phyloP scores from a whole-genome alignment of 106 monocot genomes.

The Acorus gramineus region DNA sequence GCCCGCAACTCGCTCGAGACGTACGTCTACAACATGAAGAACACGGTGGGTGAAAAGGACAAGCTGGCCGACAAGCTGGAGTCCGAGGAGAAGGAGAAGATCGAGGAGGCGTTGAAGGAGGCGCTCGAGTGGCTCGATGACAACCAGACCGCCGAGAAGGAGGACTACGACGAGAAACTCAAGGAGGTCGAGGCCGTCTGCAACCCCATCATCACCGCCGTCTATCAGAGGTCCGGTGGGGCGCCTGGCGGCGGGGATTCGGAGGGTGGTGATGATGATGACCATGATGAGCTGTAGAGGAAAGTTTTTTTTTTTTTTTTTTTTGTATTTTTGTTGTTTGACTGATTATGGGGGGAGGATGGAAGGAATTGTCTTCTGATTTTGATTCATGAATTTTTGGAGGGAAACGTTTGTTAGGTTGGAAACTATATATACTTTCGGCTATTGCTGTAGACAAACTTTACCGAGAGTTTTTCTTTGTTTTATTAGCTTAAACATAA shows the following conservation, averaged over 20 bases:
- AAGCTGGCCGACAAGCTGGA: constrained; percentile 44
- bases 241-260: constrained; percentile 21
- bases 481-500: no score
- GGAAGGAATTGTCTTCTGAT: no score
- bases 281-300: constrained; percentile 40
- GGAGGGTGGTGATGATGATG: constrained; percentile 17
- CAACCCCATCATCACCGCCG: constrained; percentile 34
- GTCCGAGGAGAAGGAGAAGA: constrained; percentile 50
- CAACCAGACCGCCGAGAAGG: constrained; percentile 43
- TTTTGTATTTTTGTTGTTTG: no score
- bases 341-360: no score
- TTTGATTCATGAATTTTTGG: no score
- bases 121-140: constrained; percentile 47
- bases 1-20: constrained; percentile 44
- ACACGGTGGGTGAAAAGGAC: constrained; percentile 41
- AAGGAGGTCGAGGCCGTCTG: constrained; percentile 49
- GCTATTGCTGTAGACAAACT: no score
- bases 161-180: constrained; percentile 47
- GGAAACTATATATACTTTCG: no score
- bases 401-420: no score
- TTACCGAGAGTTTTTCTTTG: no score
- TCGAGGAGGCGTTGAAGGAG: constrained; percentile 36
- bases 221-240: constrained; percentile 46
- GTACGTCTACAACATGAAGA: constrained; percentile 55
- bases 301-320: no score